These are phyloP conservation scores for Diplodia scrobiculata DNA, from an alignment of 2,329 filamentous ascomycete species.

Conservation along the genomic window DNA sequence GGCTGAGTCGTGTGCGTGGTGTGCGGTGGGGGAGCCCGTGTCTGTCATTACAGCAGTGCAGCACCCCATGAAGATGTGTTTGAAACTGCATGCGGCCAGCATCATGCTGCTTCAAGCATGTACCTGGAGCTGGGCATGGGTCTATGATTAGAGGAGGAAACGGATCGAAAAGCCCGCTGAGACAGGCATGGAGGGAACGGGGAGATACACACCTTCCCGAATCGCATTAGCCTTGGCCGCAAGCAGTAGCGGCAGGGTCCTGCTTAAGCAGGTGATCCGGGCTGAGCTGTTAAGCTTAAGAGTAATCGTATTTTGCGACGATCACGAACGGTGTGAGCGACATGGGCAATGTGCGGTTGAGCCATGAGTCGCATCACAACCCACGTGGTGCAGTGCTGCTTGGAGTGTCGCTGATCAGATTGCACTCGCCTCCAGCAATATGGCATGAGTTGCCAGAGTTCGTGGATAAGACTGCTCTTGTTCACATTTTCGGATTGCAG, in stretches of 20 bases:
- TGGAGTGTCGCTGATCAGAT: neutral
- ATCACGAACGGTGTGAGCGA: neutral
- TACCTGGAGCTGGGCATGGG: neutral
- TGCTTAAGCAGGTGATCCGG: neutral
- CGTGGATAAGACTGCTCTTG: too few species aligned
- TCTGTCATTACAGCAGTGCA: neutral
- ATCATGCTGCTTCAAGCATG: neutral
- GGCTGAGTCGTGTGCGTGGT: neutral
- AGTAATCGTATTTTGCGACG: neutral
- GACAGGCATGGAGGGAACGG: neutral
- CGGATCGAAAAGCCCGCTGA: neutral
- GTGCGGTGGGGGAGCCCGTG: neutral
- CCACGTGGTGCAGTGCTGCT: neutral
- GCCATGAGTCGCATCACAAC: neutral
- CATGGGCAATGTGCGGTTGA: neutral
- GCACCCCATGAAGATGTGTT: too few species aligned
- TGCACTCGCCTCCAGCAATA: too few species aligned
- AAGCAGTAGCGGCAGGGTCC: neutral
- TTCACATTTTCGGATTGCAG: too few species aligned
- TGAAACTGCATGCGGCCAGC: neutral
- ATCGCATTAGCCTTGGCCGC: neutral
- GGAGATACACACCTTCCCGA: neutral
- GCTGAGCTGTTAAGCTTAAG: neutral
- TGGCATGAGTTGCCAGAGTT: too few species aligned
- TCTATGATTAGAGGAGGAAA: neutral